Base-by-base conservation (phyloP, 1,284 basidiomycete species). In the Mrakiaceae sp. region DNA sequence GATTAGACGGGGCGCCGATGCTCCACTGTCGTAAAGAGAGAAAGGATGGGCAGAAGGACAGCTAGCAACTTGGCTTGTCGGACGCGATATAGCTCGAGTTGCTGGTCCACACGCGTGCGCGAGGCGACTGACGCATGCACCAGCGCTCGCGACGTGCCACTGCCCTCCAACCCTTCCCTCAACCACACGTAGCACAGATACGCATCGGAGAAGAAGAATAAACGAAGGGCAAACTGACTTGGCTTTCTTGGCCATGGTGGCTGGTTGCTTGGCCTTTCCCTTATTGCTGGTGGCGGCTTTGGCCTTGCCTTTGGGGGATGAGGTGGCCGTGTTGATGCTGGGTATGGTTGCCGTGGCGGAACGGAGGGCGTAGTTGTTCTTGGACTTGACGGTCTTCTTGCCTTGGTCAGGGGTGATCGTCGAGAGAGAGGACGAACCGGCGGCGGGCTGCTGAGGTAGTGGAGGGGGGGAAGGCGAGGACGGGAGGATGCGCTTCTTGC, bases 401-500 rank as follows among this genome's bases (percentile, higher is more conserved):
- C 27, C 27, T 56, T n/a, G 64, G 3, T 12, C 50, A 52, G 46
- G 47, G 27, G 39, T 47, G 52, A 12, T 62, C 43, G 53, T 11
- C n/a, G 58, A 3, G 44, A 27, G 53, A n/a, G 16, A 10, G 55
- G 42, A 44, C 55, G n/a, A 39, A 51, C 56, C 56, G 47, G 58
- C 44, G 27, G 53, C 44, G 50, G 47, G 63, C 7, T 50, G 46
- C 14, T 51, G 63, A 3, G 57, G 50, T 10, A 58, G 63, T 9
- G 63, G 60, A 44, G 47, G 57, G 27, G 63, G 60, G 2, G 64
- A 58, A n/a, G 66, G 58, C 11, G 55, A 43, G 9, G 58, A 51
- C 3, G 60, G 16, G 4, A 59, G 62, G 47, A 63, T 66, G 57
- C 67, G 51, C 27, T 62, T 64, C 60, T 69, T 69, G 40, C 66